Evolutionary conservation across 345 rosid genomes (phyloP), one percentile per base, ranked within the genome.

Genomic region (Erucastrum elatum): DNA sequence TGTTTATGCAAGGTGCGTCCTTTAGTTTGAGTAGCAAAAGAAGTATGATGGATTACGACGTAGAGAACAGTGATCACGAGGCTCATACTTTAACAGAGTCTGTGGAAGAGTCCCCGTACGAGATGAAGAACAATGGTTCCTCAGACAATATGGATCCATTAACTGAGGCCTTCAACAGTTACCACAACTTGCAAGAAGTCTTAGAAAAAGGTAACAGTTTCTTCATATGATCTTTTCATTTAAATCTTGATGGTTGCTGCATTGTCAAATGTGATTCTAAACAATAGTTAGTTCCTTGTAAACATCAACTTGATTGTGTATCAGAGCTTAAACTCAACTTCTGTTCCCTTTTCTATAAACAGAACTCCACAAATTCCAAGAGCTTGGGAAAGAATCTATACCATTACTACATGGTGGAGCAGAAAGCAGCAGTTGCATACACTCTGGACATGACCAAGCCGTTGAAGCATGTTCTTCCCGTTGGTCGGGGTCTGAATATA

Each of bases 1-100:
- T 91, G 74, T 90, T 91, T 89, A 66, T 75, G 86, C 94, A 88
- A 89, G 92, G 87, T 84, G 81, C 70, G 74, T 82, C 60, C 66
- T 84, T 60, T 66, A 84, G 78, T 60, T 83, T 84, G 55, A 88
- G 88, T 76, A 86, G 88, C 73, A 88, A 90, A 68, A 82, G 85
- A 74, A 81, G 88, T 26, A 75, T 84, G 84, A 77, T 85, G 87
- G 83, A 81, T 81, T 84, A 72, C 71, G 80, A 87, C 26, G 89
- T 86, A 16, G 97, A 87, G 64, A 83, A 85, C 77, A 86, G 88
- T 33, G 88, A 89, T 31, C 85, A 89, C 4, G 82, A 63, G 5
- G 89, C 79, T 59, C 77, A 66, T 70, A 71, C 65, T 70, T 70
- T 51, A 60, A 27, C 34, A 77, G 89, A 85, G 53, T 81, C 87